These are phyloP conservation scores for Neolecta irregularis DNA, from an alignment of 1,139 yeast species.

Conservation along the genomic window DNA sequence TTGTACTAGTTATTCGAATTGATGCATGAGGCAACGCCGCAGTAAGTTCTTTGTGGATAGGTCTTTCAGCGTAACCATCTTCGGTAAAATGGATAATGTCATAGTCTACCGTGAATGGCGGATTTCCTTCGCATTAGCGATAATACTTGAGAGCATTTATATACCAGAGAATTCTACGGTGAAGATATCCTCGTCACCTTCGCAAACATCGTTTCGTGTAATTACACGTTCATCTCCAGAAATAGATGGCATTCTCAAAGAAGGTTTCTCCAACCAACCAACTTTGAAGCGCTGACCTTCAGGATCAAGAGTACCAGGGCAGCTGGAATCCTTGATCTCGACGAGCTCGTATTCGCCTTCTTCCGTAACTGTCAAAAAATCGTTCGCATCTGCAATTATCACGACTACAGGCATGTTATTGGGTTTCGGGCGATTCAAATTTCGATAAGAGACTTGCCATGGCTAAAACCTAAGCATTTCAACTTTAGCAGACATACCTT, in stretches of 20 bases:
- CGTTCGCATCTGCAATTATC: slow-evolving; percentile 19
- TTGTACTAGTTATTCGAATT: slow-evolving; percentile 25
- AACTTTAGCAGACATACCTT: slow-evolving; percentile 19
- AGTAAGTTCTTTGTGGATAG: slow-evolving; percentile 27
- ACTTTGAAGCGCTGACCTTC: slow-evolving; percentile 30
- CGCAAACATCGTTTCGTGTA: slow-evolving; percentile 31
- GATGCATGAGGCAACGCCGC: slow-evolving; percentile 39
- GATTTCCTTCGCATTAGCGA: slow-evolving; percentile 22
- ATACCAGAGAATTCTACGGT: slow-evolving; percentile 40
- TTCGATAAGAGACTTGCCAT: background rate
- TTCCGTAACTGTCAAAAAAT: slow-evolving; percentile 30
- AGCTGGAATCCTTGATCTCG: slow-evolving; percentile 49
- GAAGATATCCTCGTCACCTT: slow-evolving; percentile 34
- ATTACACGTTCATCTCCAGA: slow-evolving; percentile 20
- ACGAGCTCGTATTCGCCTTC: slow-evolving; percentile 50
- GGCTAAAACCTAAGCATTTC: slow-evolving; percentile 12
- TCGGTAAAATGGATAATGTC: slow-evolving; percentile 21
- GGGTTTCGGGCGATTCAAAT: too few species aligned
- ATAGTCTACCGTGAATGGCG: slow-evolving; percentile 64
- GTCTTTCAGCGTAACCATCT: slow-evolving; percentile 27
- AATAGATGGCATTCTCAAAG: slow-evolving; percentile 26
- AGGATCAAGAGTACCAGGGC: slow-evolving; percentile 42
- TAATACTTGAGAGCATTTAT: slow-evolving; percentile 1
- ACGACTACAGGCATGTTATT: background rate
- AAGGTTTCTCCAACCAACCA: slow-evolving; percentile 44